These are phyloP conservation scores for Nakaseomyces bracarensis DNA, from an alignment of 1,139 yeast genomes.

Conservation along the genomic window DNA sequence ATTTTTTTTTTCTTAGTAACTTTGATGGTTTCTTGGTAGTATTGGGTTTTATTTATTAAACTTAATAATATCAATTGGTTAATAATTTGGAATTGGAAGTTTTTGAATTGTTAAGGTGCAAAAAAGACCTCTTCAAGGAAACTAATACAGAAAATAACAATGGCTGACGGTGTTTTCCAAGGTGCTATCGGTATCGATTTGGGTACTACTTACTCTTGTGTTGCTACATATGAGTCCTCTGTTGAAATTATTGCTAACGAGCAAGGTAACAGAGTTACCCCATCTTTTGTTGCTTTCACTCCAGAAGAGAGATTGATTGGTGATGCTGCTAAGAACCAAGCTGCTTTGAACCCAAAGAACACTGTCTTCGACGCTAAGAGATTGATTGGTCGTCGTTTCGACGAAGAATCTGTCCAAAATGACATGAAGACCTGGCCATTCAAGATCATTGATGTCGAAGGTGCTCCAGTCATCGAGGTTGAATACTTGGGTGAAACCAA, in stretches of 20 bases:
- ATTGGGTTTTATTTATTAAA: background rate
- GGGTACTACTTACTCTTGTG: constrained; percentile 96
- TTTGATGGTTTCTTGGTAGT: background rate
- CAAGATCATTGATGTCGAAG: constrained; percentile 79
- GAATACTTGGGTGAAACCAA: constrained; percentile 88
- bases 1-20: constrained; percentile 15
- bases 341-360: constrained; percentile 93
- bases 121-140: too few relatives aligned
- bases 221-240: constrained; percentile 81
- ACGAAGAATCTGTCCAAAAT: constrained; percentile 85
- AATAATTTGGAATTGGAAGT: too few relatives aligned
- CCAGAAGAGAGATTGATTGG: constrained; percentile 53
- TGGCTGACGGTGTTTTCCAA: constrained; percentile 96
- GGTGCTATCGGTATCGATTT: constrained; percentile 98
- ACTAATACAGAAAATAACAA: too few relatives aligned
- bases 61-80: too few relatives aligned
- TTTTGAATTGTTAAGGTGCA: too few relatives aligned
- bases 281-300: constrained; percentile 96
- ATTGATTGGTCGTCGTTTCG: constrained; percentile 91
- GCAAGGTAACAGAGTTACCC: constrained; percentile 99
- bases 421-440: constrained; percentile 88
- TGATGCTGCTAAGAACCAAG: constrained; percentile 92
- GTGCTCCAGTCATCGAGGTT: constrained; percentile 88
- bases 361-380: constrained; percentile 98
- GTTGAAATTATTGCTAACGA: constrained; percentile 95